Base-by-base conservation (phyloP, 768 basidiomycete species). In the Kockovaella imperatae region DNA sequence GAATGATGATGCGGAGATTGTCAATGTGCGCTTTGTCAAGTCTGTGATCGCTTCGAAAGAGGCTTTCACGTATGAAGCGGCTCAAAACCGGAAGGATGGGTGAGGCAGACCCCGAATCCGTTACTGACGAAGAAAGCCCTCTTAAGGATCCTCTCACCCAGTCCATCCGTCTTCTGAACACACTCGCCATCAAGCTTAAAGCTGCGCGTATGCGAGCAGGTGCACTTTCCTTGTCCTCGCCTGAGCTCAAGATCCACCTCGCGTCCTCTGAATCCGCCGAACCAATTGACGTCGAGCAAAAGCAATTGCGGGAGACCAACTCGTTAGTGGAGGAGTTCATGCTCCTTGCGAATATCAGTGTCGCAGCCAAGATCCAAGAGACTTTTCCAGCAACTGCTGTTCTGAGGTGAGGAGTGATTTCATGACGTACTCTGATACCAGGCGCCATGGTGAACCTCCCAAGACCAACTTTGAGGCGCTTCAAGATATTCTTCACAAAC, bases 241-340 rank as follows among this genome's bases (percentile, higher is more conserved):
- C 95, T 0, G 95, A 99, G 76, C 86, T 99, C 70, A 96, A 91
- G 70, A 96, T 99, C 53, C 83, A 96, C 57, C 76, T 97, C 14
- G 87, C 95, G 62, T 87, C 84, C 56, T 77, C 89, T 1, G 95
- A 97, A 69, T 87, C 86, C 0, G 85, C 88, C 2, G 90, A 95
- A 56, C 93, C 93, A 0, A 87, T 96, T 53, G 93, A 96, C 54
- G 91, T 99, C 8, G 89, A 96, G 72, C 89, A 91, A 68, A 97
- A 97, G 69, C 84, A 87, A 61, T 67, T 86, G 64, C 75, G 79
- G 24, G 91, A 97, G 73, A 99, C 95, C 7, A 97, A 97, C 67
- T 89, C 86, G 54, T 74, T 97, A 5, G 95, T 97, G 1, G 95
- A 99, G 71, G 95, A 97, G 70, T 96, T 99, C 73, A 99, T 99